Conservation (phyloP, 371 early-diverging fungal species). For the Mycotypha africana region DNA sequence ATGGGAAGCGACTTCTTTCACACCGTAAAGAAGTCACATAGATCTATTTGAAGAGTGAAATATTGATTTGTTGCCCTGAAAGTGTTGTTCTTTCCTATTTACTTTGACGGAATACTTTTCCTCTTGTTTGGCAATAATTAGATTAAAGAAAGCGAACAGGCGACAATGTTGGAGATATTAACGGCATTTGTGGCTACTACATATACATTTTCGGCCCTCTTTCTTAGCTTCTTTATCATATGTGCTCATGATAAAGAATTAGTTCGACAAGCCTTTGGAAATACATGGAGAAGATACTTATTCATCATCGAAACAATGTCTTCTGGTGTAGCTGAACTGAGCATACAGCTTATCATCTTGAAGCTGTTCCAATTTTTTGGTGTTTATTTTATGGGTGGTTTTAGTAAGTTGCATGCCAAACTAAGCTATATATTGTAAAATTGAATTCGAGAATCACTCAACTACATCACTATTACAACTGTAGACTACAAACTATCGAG, state of each 20-base stretch:
- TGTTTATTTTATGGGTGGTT: constrained; percentile 20
- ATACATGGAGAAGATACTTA: not conserved
- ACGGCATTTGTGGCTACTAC: constrained; percentile 6
- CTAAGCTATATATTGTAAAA: too few species aligned
- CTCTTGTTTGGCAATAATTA: too few species aligned
- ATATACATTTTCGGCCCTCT: constrained; percentile 5
- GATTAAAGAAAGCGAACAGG: too few species aligned
- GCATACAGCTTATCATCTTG: constrained; percentile 14
- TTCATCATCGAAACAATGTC: constrained; percentile 1
- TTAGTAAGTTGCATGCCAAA: too few species aligned
- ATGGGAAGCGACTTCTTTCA: too few species aligned
- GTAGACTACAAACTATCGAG: constrained; percentile 20
- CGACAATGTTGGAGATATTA: not conserved
- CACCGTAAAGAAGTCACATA: too few species aligned
- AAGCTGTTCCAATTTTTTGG: constrained; percentile 14
- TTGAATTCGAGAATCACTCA: too few species aligned
- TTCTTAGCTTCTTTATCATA: not conserved
- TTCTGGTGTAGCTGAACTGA: constrained; percentile 15
- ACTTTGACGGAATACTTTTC: too few species aligned
- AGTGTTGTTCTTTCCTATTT: too few species aligned
- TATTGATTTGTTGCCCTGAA: too few species aligned
- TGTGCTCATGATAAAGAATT: constrained; percentile 5
- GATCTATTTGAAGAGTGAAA: too few species aligned
- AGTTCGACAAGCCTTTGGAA: not conserved
- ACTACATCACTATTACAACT: too few species aligned